Conservation (phyloP, 2,329 filamentous ascomycete species). For the Ophioceras dolichostomum region DNA sequence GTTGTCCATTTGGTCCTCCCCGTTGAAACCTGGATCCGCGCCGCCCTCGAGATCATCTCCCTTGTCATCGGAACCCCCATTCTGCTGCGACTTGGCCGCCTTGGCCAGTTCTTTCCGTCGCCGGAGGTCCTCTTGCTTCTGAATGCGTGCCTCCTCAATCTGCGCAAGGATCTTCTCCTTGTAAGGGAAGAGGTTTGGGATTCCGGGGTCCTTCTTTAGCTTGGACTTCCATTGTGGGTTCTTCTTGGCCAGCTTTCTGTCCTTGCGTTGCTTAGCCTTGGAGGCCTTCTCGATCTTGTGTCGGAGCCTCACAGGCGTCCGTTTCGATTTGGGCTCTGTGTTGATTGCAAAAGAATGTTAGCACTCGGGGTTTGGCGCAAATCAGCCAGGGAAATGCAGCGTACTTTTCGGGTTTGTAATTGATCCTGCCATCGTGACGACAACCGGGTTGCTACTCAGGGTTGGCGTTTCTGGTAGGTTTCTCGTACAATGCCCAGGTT, state of each 20-base stretch:
- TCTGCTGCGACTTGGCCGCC: slow-evolving; percentile 43
- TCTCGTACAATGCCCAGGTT: no score
- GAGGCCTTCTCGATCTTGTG: slow-evolving; percentile 95
- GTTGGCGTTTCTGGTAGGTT: no score
- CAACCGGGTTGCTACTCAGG: no score
- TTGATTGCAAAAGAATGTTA: slow-evolving; percentile 32
- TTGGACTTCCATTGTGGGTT: slow-evolving; percentile 95
- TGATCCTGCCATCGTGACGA: slow-evolving; percentile 34
- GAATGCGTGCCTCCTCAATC: slow-evolving; percentile 76
- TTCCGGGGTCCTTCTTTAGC: slow-evolving; percentile 94
- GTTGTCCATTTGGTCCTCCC: slow-evolving; percentile 26
- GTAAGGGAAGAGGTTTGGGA: slow-evolving; percentile 94
- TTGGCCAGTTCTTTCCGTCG: slow-evolving; percentile 61
- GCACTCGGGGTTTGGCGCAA: slow-evolving; percentile 49
- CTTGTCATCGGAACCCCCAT: slow-evolving; percentile 25
- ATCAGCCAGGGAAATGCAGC: slow-evolving; percentile 12
- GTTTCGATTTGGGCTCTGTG: slow-evolving; percentile 88
- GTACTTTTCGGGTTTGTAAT: slow-evolving; percentile 40
- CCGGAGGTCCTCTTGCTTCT: slow-evolving; percentile 69
- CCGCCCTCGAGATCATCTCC: slow-evolving; percentile 32
- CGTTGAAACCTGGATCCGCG: slow-evolving; percentile 16
- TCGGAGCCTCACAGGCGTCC: slow-evolving; percentile 74
- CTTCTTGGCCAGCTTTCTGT: slow-evolving; percentile 82
- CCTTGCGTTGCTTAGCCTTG: slow-evolving; percentile 80
- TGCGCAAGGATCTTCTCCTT: slow-evolving; percentile 92